A percentile compares a stretch with the other conserved stretches of the same genome.
These are phyloP conservation scores for Crithidia acanthocephali DNA, from an alignment of 208 protist genomes.

Conservation along the genomic window DNA sequence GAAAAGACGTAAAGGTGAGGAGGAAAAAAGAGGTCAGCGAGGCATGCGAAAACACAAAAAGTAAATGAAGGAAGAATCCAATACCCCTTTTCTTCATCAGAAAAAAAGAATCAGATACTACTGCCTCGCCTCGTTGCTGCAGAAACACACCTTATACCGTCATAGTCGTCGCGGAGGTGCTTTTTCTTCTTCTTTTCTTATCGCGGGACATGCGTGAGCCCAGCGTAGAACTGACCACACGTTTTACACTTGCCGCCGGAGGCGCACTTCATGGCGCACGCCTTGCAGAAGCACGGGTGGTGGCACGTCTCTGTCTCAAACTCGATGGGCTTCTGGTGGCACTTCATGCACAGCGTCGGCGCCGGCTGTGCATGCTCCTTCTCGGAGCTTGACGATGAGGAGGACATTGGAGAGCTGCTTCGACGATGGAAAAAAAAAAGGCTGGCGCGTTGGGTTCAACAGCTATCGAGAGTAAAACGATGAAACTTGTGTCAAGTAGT, in stretches of 20 bases:
- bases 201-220: constrained; percentile 37
- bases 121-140: no score
- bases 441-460: no score
- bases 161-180: background rate
- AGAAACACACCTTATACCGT: no score
- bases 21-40: no score
- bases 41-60: no score
- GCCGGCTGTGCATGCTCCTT: background rate
- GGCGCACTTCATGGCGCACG: constrained; percentile 91
- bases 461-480: no score
- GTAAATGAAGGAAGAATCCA: no score
- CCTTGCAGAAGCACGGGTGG: constrained; percentile 80
- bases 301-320: constrained; percentile 79
- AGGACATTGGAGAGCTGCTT: background rate
- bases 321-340: constrained; percentile 53
- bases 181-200: background rate
- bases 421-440: background rate
- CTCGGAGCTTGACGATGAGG: constrained; percentile 16
- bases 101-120: no score
- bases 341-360: constrained; percentile 66
- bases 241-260: constrained; percentile 89
- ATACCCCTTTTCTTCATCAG: no score
- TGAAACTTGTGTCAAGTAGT: no score
- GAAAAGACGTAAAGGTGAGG: no score
- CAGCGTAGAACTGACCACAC: constrained; percentile 74